phyloP scores from a whole-genome alignment of 495 filamentous ascomycete species.

The Hypomontagnella submonticulosa region DNA sequence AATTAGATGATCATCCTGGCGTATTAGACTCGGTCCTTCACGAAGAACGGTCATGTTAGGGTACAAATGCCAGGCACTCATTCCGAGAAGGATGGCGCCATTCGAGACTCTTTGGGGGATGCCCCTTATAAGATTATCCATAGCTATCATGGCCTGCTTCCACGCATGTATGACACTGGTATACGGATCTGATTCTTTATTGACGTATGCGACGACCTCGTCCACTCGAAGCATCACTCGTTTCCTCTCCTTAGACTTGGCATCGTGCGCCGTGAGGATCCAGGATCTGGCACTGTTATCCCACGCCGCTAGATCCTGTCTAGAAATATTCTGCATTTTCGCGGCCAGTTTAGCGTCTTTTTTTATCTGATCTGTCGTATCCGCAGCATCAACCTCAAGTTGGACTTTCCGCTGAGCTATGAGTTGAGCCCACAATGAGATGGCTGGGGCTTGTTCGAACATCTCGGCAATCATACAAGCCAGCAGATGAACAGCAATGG shows the following conservation, averaged over 20 bases:
- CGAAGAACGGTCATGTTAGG: slow-evolving; percentile 43
- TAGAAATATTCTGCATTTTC: slow-evolving; percentile 25
- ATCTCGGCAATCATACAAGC: slow-evolving; percentile 54
- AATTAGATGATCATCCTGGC: neutral
- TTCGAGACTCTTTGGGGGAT: slow-evolving; percentile 38
- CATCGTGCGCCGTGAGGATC: slow-evolving; percentile 46
- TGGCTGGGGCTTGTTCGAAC: slow-evolving; percentile 46
- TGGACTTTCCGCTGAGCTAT: slow-evolving; percentile 8
- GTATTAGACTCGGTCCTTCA: slow-evolving; percentile 1
- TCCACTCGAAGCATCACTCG: slow-evolving; percentile 46
- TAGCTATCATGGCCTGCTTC: slow-evolving; percentile 32
- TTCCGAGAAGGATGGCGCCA: slow-evolving; percentile 44
- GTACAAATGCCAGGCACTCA: slow-evolving; percentile 55
- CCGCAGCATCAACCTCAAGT: too few relatives aligned
- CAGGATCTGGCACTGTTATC: slow-evolving; percentile 53
- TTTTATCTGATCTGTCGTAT: too few relatives aligned
- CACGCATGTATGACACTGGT: slow-evolving; percentile 46
- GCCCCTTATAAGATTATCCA: slow-evolving; percentile 44
- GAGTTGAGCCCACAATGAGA: slow-evolving; percentile 49
- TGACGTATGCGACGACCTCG: slow-evolving; percentile 43
- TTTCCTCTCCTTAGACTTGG: slow-evolving; percentile 22
- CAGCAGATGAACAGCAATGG: slow-evolving; percentile 51
- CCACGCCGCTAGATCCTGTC: slow-evolving; percentile 48
- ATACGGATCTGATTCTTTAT: slow-evolving; percentile 25
- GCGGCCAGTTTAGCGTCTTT: too few relatives aligned